These are phyloP conservation scores for Trichoderma polysporum DNA, from an alignment of 2,329 filamentous ascomycete genomes.

Conservation along the genomic window DNA sequence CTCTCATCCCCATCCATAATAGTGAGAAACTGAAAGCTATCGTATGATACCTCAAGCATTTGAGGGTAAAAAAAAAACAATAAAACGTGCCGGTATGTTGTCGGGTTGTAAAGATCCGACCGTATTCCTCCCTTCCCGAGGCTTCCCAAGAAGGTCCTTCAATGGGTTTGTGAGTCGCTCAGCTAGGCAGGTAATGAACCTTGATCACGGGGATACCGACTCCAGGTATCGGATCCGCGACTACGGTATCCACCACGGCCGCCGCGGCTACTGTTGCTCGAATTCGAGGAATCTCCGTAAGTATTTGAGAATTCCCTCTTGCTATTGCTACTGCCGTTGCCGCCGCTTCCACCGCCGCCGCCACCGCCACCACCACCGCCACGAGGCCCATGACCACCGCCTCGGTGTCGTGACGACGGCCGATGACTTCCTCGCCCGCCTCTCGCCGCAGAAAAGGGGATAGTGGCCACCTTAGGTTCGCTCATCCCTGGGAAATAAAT, in stretches of 20 bases:
- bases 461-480: conserved; percentile 39
- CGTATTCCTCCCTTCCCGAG: not conserved
- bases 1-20: not conserved
- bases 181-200: conserved; percentile 13
- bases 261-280: conserved; percentile 31
- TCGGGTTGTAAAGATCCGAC: not conserved
- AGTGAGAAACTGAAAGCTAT: conserved; percentile 7
- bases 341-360: conserved; percentile 26
- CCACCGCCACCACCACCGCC: conserved; percentile 24
- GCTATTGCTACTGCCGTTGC: conserved; percentile 31
- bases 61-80: not conserved
- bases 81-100: not conserved
- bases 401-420: conserved; percentile 33
- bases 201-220: conserved; percentile 30
- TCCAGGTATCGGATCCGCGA: conserved; percentile 44
- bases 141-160: not conserved
- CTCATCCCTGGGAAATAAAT: conserved; percentile 45
- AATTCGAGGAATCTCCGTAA: conserved; percentile 26
- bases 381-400: conserved; percentile 32
- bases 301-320: conserved; percentile 37
- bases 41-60: not conserved
- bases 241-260: conserved; percentile 43
- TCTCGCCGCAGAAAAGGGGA: conserved; percentile 38
- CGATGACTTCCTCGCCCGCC: conserved; percentile 32
- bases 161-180: not conserved